Evolutionary conservation across 306 rosid species (phyloP).

Genomic region (Acacia confusa): DNA sequence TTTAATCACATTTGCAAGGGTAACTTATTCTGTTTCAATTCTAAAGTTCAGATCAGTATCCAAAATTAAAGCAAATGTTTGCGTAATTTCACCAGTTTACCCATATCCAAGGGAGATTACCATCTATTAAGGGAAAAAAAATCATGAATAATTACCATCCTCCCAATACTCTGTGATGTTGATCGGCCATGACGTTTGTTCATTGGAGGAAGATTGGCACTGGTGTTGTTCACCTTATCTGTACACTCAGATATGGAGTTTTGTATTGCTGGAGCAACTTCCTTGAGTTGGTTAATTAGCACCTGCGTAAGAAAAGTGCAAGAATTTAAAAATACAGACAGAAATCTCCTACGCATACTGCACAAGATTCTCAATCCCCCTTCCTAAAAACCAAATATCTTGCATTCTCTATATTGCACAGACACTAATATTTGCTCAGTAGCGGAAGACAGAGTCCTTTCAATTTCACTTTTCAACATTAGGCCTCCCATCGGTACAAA

Average conservation of each 20-base stretch:
- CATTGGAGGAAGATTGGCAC: conserved; percentile 69
- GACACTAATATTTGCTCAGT: background rate
- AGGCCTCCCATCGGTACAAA: background rate
- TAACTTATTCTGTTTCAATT: background rate
- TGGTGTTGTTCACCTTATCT: conserved; percentile 74
- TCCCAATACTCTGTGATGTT: conserved; percentile 68
- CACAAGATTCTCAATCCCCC: conserved; percentile 19
- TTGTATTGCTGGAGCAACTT: conserved; percentile 93
- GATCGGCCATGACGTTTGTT: conserved; percentile 63
- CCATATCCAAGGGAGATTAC: background rate
- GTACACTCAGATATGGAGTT: conserved; percentile 94
- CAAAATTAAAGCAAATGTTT: background rate
- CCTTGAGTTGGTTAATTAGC: conserved; percentile 94
- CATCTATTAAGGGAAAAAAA: background rate
- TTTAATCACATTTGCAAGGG: background rate
- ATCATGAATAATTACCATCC: conserved; percentile 60
- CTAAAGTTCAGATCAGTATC: background rate
- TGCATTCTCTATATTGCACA: conserved; percentile 4
- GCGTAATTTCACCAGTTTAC: background rate
- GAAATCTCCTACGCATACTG: background rate
- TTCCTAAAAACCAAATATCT: background rate
- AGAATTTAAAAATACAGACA: background rate
- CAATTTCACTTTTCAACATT: background rate
- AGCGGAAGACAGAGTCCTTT: conserved; percentile 7
- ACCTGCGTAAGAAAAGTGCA: conserved; percentile 53